phyloP scores from a whole-genome alignment of 73 alveolate species.

The Tetrahymena malaccensis region DNA sequence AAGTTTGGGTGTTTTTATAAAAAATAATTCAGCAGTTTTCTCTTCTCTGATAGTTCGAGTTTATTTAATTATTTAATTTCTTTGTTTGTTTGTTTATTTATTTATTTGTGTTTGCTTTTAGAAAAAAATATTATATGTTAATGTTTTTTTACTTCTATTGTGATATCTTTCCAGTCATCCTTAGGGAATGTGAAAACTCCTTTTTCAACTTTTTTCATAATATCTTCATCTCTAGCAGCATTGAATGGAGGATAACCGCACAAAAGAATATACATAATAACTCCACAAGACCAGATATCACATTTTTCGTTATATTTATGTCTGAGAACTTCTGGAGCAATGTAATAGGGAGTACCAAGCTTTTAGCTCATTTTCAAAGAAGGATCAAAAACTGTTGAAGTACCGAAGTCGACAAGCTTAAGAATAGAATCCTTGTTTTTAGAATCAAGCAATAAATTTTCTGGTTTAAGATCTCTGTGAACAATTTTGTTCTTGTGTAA shows the following conservation, averaged over 20 bases:
- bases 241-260: conserved; percentile 95
- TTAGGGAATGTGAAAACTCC: conserved; percentile 39
- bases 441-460: conserved; percentile 65
- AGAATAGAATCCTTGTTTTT: conserved; percentile 51
- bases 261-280: conserved; percentile 82
- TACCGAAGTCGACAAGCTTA: conserved; percentile 93
- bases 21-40: no score
- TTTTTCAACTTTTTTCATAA: conserved; percentile 59
- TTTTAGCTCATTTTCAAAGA: conserved; percentile 63
- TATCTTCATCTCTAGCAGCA: conserved; percentile 74
- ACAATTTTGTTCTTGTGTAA: conserved; percentile 83
- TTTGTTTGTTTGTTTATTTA: conserved; percentile 18
- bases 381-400: conserved; percentile 60
- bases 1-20: no score
- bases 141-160: conserved; percentile 81
- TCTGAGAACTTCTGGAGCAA: conserved; percentile 84
- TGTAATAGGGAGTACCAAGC: conserved; percentile 87
- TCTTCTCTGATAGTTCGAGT: no score
- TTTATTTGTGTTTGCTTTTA: no score
- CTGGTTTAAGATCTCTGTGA: conserved; percentile 82
- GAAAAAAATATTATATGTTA: neutral
- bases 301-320: conserved; percentile 75
- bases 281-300: conserved; percentile 97
- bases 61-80: no score
- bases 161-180: conserved; percentile 59